These are phyloP conservation scores for Podila clonocystis DNA, from an alignment of 192 early-diverging fungal species.

Conservation along the genomic window DNA sequence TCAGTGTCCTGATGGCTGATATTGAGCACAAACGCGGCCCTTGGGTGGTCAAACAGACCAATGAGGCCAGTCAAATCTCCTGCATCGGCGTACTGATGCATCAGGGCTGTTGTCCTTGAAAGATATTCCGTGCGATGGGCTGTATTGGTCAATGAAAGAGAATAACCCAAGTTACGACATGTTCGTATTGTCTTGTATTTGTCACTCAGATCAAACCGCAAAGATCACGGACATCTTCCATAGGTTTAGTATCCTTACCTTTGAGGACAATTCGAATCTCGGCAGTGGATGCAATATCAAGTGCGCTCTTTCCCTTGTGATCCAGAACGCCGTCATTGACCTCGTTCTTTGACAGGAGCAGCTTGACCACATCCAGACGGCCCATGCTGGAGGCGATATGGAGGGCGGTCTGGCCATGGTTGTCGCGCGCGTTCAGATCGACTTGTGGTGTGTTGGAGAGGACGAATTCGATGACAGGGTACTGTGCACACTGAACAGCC, in stretches of 20 bases:
- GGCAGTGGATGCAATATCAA: constrained; percentile 60
- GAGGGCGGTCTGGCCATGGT: constrained; percentile 75
- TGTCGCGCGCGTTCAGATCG: constrained; percentile 64
- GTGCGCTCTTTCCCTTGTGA: constrained; percentile 66
- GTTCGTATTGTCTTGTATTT: not conserved
- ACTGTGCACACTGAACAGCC: constrained; percentile 73
- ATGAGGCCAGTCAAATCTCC: constrained; percentile 51
- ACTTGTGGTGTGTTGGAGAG: constrained; percentile 54
- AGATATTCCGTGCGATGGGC: constrained; percentile 65
- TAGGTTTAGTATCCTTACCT: constrained; percentile 38
- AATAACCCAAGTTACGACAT: not conserved
- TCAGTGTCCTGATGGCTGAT: constrained; percentile 74
- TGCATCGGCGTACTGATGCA: constrained; percentile 61
- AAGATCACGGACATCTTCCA: not conserved
- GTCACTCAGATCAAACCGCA: not conserved
- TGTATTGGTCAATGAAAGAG: not conserved
- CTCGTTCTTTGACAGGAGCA: constrained; percentile 69
- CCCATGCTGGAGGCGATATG: constrained; percentile 78
- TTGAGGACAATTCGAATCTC: constrained; percentile 61
- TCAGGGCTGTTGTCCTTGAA: constrained; percentile 51
- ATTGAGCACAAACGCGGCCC: constrained; percentile 67
- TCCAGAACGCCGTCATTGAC: constrained; percentile 76
- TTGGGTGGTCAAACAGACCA: constrained; percentile 60
- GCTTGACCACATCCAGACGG: constrained; percentile 70
- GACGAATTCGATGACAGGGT: constrained; percentile 61